These are phyloP conservation scores for Lentithecium fluviatile DNA, from an alignment of 495 filamentous ascomycete genomes.

Conservation along the genomic window DNA sequence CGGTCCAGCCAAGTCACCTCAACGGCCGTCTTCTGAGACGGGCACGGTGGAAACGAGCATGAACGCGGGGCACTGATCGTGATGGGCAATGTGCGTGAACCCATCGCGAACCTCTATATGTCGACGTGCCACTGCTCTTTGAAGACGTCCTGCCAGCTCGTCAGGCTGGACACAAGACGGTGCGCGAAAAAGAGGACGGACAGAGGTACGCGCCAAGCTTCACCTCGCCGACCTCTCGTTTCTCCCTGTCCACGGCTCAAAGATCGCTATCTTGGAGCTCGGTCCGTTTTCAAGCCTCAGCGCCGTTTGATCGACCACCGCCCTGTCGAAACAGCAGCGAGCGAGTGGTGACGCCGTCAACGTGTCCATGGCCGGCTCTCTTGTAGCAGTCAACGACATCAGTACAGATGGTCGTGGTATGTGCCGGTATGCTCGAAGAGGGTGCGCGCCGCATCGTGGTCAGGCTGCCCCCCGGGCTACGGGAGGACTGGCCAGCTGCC, in stretches of 20 bases:
- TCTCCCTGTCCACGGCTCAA: conserved; percentile 17
- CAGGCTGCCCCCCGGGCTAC: background rate
- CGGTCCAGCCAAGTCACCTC: background rate
- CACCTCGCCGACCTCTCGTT: conserved; percentile 31
- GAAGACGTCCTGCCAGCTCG: no score
- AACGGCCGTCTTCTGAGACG: background rate
- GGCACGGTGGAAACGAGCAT: background rate
- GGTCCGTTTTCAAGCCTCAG: conserved; percentile 31
- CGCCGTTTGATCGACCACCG: conserved; percentile 36
- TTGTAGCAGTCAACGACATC: no score
- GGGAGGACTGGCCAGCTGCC: background rate
- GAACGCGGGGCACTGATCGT: no score
- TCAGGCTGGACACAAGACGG: background rate
- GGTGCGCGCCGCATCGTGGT: background rate
- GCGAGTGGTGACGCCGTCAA: conserved; percentile 27
- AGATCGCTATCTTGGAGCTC: conserved; percentile 33
- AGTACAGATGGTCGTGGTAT: no score
- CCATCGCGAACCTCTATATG: no score
- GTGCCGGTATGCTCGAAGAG: no score
- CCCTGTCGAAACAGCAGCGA: conserved; percentile 24
- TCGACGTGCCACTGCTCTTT: no score
- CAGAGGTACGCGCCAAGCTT: conserved; percentile 17
- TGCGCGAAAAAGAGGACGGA: conserved; percentile 16
- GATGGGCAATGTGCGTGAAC: no score
- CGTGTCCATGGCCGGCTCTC: background rate